Evolutionary conservation across 805 yeast species (phyloP).

Genomic region (Priceomyces melissophilus): DNA sequence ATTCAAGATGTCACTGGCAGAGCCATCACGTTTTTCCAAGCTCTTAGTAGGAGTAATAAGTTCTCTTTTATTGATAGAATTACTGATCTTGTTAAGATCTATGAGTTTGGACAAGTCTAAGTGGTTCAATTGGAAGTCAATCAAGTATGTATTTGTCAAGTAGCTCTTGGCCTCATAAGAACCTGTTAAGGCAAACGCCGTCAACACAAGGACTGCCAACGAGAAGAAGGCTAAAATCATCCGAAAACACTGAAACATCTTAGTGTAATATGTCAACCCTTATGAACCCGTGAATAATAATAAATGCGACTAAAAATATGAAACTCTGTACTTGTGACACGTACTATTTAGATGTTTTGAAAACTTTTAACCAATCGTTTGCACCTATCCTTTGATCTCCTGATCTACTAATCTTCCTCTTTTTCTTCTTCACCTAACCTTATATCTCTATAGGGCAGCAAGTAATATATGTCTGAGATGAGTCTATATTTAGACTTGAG

Average conservation of each 20-base stretch:
- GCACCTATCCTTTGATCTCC: too few relatives aligned
- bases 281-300: too few relatives aligned
- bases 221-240: slow-evolving; percentile 30
- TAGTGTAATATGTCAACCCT: background rate
- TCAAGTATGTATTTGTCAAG: slow-evolving; percentile 32
- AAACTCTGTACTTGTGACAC: too few relatives aligned
- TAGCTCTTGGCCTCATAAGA: slow-evolving; percentile 33
- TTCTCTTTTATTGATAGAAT: background rate
- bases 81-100: slow-evolving; percentile 11
- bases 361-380: too few relatives aligned
- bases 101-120: slow-evolving; percentile 31
- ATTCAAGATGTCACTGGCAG: background rate
- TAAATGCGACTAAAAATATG: too few relatives aligned
- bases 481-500: too few relatives aligned
- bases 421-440: too few relatives aligned
- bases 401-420: too few relatives aligned
- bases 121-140: slow-evolving; percentile 32
- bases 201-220: slow-evolving; percentile 26
- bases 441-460: too few relatives aligned
- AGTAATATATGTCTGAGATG: too few relatives aligned
- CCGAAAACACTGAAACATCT: slow-evolving; percentile 32
- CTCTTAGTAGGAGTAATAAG: background rate
- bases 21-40: background rate
- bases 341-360: too few relatives aligned
- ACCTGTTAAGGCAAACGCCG: slow-evolving; percentile 36